Base-by-base conservation (phyloP, 768 basidiomycete species). In the Trametes meyenii region DNA sequence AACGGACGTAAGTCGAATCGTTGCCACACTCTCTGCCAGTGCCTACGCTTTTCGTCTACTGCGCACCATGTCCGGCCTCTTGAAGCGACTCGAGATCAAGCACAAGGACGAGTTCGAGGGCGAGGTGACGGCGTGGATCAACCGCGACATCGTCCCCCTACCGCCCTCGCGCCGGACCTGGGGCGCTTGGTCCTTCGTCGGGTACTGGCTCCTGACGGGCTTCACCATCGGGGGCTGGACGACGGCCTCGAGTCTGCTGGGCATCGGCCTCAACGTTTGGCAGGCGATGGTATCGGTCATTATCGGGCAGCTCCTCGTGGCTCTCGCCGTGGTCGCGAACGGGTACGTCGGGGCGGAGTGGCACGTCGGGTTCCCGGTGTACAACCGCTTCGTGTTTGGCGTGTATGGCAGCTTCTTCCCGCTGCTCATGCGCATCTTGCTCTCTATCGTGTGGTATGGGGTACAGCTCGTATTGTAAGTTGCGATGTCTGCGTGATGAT, bases 91-190 rank as follows among this genome's bases (percentile, higher is more conserved):
- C 50, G 62, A 66, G 36, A 53, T 66, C 21, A 56, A 60, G 21
- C 53, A 40, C 52, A 29, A 54, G 52, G 42, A 63, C 43, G 55
- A 54, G 33, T 35, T 42, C 12, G 60, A 64, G 17, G 44, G 38
- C 1, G 23, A 60, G 24, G 50, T 63, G 8, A 54, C 60, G 23
- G 55, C 63, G n/a, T 67, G 66, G 66, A 53, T 62, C 43, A 67
- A 66, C 50, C 62, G 61, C 39, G 67, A 69, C 59, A 64, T 69
- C 16, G 55, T 64, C 23, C 67, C 67, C 19, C 61, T 69, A 3
- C 66, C 66, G 23, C 67, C 65, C 1, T 52, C 62, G 14, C 67
- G 67, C 11, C 40, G 67, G 35, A 69, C 67, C 6, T 69, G 67
- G 67, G 67, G 63, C 35, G 38, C 60, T 1, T 58, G 66, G 53